Base-by-base conservation (phyloP, 768 basidiomycete genomes). In the Rhodotorula babjevae region DNA sequence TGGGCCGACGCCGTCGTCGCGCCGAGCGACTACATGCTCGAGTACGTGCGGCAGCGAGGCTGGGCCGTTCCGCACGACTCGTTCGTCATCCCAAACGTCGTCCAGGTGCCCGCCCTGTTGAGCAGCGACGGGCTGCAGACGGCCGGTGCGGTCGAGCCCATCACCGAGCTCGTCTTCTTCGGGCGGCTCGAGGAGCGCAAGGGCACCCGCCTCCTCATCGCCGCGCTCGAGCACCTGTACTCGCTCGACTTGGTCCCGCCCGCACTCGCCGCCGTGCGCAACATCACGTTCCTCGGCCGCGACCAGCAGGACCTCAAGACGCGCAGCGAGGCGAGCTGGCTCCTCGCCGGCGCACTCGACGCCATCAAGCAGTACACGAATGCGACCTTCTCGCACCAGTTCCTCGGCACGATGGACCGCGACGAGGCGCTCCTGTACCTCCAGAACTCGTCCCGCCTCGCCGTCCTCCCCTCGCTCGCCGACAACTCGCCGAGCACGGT, bases 101-200 rank as follows among this genome's bases (percentile, higher is more conserved):
- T 76, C 19, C 31, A 56, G 46, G 2, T 15, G 0, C 46, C 69
- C 1, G 18, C 66, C 15, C 15, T 61, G 6, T 2, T 57, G 14
- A 46, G 3, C 44, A 15, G 44, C 6, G 25, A 36, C 36, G 5
- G n/a, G 36, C 36, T 36, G 19, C 29, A 18, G 33, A 18, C 11
- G 2, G 27, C 25, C 11, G 29, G 25, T 9, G 27, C n/a, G 42
- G 57, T 63, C 25, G 21, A 61, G 21, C 71, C 65, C 2, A 44
- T 76, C 21, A 47, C 47, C 31, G 75, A 76, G 55, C 63, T 76
- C 58, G 75, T 76, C 57, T 76, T 72, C 62, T 76, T 76, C 63
- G 75, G 75, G 2, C 71, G 75, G 15, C 69, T 76, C 58, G 75
- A 76, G 55, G 75, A 76, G 49, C 71, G 75, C 50, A 76, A 76